These are phyloP conservation scores for Coniella vitis DNA, from an alignment of 2,329 filamentous ascomycete genomes.

Conservation along the genomic window DNA sequence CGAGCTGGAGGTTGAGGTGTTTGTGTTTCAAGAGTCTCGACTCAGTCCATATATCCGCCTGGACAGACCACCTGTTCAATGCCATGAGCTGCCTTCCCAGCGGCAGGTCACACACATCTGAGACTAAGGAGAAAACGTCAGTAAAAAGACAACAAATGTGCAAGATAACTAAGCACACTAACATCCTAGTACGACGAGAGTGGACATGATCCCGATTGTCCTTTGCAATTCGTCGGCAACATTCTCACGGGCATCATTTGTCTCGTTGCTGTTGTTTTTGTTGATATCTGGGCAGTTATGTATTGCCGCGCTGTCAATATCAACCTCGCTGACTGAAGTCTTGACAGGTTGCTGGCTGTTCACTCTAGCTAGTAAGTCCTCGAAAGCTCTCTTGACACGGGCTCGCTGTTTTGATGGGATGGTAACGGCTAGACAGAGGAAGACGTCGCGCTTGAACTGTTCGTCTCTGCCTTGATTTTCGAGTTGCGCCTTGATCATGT, in stretches of 20 bases:
- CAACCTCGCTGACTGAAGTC: constrained; percentile 3
- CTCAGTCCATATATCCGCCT: constrained; percentile 12
- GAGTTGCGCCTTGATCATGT: constrained; percentile 13
- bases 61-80: constrained; percentile 14
- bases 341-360: constrained; percentile 10
- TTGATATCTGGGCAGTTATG: neutral
- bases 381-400: constrained; percentile 9
- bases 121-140: constrained; percentile 3
- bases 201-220: constrained; percentile 11
- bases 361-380: constrained; percentile 10
- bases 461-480: constrained; percentile 1
- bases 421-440: constrained; percentile 16
- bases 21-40: constrained; percentile 9
- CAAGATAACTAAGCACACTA: neutral
- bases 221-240: constrained; percentile 8
- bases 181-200: constrained; percentile 15
- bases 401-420: constrained; percentile 11
- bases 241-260: neutral
- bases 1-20: constrained; percentile 12
- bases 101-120: constrained; percentile 14
- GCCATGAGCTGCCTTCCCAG: constrained; percentile 11
- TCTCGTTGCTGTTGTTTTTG: neutral
- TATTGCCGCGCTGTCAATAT: neutral
- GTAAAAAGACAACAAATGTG: neutral
- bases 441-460: constrained; percentile 13